Base-by-base conservation (phyloP, 2,329 filamentous ascomycete species). In the Cercospora zeae-maydis region DNA sequence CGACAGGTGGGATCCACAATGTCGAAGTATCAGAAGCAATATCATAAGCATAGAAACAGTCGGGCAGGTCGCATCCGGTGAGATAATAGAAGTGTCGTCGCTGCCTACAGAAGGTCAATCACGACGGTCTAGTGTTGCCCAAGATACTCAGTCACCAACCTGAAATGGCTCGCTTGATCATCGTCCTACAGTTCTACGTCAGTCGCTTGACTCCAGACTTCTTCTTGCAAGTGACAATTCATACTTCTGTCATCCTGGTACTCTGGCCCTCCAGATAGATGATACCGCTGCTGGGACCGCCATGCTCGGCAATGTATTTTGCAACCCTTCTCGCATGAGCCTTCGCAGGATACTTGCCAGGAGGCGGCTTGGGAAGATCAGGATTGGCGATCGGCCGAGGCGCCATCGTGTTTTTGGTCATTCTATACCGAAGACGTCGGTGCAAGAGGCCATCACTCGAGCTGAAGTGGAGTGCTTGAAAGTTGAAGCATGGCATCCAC, bases 11-110 rank as follows among this genome's bases (percentile, higher is more conserved):
- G 71, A 99, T 96, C 80, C 93, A 99, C 61, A 99, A 86, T 2
- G 89, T 96, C 24, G 92, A 86, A 72, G 88, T 87, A 67, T 87
- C 84, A 47, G 85, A 83, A 49, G 84, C 81, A 62, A 96, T 88
- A 69, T 97, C 89, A 80, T 97, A 97, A 63, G 89, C 84, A 66
- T 92, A 85, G 75, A 88, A 88, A 72, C 89, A 89, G 77, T 99
- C 93, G 63, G 93, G 85, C 11, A 95, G 82, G 65, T 88, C 84
- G 73, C 88, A 96, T 70, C 95, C 95, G 30, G 91, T 95, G 39
- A 99, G 83, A 78, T 99, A 99, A 84, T 89, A 97, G 80, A 99
- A 99, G 76, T 87, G 90, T 62, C 95, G 89, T 66, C 72, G 66
- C 59, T 74, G 72, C 54, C 71, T 69, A 21, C 4, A 24, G 27